phyloP scores from a whole-genome alignment of 495 filamentous ascomycete genomes.

The Annulohypoxylon stygium region DNA sequence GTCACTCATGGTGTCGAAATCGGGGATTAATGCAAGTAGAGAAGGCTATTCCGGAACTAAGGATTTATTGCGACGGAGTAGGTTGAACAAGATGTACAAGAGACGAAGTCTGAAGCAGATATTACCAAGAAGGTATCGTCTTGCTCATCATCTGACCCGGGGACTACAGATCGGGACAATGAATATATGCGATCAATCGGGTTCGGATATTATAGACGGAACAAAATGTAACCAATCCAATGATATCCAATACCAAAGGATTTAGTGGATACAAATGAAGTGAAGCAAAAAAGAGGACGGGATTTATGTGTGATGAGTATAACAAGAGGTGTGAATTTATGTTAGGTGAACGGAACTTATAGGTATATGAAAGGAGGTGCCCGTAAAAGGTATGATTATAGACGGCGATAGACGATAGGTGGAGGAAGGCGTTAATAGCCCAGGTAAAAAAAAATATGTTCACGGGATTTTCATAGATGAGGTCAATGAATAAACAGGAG shows the following conservation, averaged over 20 bases:
- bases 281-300: constrained; percentile 3
- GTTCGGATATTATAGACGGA: constrained; percentile 10
- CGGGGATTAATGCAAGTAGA: background rate
- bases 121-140: constrained; percentile 1
- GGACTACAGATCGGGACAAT: constrained; percentile 3
- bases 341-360: constrained; percentile 21
- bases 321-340: constrained; percentile 23
- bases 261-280: constrained; percentile 18
- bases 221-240: constrained; percentile 9
- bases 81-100: constrained; percentile 12
- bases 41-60: background rate
- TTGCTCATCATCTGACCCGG: background rate
- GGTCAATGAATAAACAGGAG: constrained; percentile 13
- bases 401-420: background rate
- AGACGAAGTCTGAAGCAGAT: constrained; percentile 10
- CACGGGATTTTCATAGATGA: constrained; percentile 9
- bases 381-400: background rate
- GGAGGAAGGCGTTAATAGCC: constrained; percentile 19
- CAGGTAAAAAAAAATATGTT: constrained; percentile 5
- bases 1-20: constrained; percentile 47
- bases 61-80: background rate
- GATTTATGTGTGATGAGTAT: constrained; percentile 25
- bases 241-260: background rate
- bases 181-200: constrained; percentile 11
- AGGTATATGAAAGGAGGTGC: constrained; percentile 5